phyloP scores from a whole-genome alignment of 139 green algal genomes.

The Closterium sp. region DNA sequence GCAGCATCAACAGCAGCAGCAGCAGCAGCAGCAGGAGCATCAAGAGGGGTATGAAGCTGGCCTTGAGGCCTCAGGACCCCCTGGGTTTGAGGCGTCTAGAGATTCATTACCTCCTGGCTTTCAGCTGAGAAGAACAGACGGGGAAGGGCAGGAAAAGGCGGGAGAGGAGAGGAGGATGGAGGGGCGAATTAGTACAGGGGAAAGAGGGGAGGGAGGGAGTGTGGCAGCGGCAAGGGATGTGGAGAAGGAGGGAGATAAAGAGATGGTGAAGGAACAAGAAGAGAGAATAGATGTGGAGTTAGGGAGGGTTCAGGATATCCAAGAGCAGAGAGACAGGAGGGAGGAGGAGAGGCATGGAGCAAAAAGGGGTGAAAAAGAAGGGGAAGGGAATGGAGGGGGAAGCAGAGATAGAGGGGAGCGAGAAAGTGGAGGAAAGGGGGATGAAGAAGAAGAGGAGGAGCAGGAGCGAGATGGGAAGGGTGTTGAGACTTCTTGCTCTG shows the following conservation, averaged over 20 bases:
- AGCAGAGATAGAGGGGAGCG: background rate
- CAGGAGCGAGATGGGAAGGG: too few relatives aligned
- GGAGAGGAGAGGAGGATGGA: background rate
- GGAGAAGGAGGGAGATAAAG: background rate
- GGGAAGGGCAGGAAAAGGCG: background rate
- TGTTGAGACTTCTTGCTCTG: background rate
- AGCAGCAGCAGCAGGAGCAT: background rate
- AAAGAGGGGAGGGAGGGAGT: background rate
- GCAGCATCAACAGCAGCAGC: too few relatives aligned
- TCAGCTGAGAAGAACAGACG: background rate
- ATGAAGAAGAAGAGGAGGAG: background rate
- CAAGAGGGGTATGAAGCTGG: background rate
- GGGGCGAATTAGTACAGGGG: background rate
- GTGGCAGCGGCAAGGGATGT: background rate
- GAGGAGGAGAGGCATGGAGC: background rate
- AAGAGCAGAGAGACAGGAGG: background rate
- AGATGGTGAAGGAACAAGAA: background rate
- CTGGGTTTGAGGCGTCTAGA: background rate
- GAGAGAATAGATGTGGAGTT: background rate
- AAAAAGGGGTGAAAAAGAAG: background rate
- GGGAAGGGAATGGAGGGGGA: background rate
- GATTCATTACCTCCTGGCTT: background rate
- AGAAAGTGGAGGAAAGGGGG: background rate
- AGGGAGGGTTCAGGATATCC: background rate
- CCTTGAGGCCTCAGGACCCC: background rate